These are phyloP conservation scores for Pelargonium cotyledonis DNA, from an alignment of 441 rosid species.

Conservation along the genomic window DNA sequence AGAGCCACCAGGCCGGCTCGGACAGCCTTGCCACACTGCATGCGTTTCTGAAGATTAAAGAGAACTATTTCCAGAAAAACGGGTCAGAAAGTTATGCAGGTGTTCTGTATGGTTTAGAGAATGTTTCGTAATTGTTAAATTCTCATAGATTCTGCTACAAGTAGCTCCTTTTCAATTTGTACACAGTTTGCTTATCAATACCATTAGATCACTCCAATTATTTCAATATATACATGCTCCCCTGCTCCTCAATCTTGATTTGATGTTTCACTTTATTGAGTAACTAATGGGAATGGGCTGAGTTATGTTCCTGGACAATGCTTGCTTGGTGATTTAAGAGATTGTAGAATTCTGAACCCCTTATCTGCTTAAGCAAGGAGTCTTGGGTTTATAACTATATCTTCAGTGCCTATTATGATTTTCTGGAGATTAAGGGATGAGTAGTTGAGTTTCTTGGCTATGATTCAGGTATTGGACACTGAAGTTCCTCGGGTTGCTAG, in stretches of 20 bases:
- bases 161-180: neutral
- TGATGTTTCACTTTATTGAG: neutral
- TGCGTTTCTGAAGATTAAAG: constrained; percentile 40
- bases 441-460: neutral
- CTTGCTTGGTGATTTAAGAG: neutral
- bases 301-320: neutral
- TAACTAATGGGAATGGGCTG: neutral
- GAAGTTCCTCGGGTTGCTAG: neutral
- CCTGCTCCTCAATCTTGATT: neutral
- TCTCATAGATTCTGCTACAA: constrained; percentile 11
- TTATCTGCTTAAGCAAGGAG: neutral
- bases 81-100: constrained; percentile 47
- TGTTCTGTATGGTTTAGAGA: constrained; percentile 53
- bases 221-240: neutral
- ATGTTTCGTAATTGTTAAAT: constrained; percentile 14
- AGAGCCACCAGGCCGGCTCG: constrained; percentile 65
- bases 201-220: constrained; percentile 1
- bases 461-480: neutral
- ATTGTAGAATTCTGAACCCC: neutral
- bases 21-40: constrained; percentile 61
- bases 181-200: constrained; percentile 6
- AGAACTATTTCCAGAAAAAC: constrained; percentile 28
- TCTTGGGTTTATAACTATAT: neutral
- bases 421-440: neutral
- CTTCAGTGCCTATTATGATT: neutral